Percentiles rank a stretch among this genome's conserved stretches.
These are phyloP conservation scores for Xanthoconium separans DNA, from an alignment of 1,284 basidiomycete species.

Conservation along the genomic window DNA sequence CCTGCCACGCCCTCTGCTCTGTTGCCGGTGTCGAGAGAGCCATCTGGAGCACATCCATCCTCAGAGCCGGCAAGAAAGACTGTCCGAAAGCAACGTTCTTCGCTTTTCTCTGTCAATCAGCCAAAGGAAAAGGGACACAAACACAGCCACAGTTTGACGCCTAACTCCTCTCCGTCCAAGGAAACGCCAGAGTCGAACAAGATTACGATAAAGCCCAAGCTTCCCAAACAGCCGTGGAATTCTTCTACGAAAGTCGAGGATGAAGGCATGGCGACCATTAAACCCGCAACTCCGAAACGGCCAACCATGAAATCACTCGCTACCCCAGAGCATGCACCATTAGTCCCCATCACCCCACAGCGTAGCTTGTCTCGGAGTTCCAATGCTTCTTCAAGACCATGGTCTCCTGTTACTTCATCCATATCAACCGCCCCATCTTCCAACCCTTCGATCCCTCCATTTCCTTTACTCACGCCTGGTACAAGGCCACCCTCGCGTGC, in stretches of 20 bases:
- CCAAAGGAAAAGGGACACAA: constrained; percentile 60
- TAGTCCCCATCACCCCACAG: constrained; percentile 48
- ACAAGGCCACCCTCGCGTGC: constrained; percentile 38
- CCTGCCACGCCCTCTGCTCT: constrained; percentile 52
- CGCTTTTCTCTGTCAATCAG: constrained; percentile 53
- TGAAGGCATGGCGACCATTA: constrained; percentile 49
- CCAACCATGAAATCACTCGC: constrained; percentile 46
- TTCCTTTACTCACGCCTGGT: constrained; percentile 45
- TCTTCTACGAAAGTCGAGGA: constrained; percentile 68
- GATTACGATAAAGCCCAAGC: constrained; percentile 42
- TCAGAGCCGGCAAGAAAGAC: constrained; percentile 49
- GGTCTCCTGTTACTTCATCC: constrained; percentile 74
- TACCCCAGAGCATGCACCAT: constrained; percentile 42
- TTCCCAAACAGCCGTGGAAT: constrained; percentile 65
- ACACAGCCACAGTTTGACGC: constrained; percentile 66
- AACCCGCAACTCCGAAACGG: constrained; percentile 49
- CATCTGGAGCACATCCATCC: constrained; percentile 36
- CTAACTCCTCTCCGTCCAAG: constrained; percentile 57
- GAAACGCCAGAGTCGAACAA: constrained; percentile 38
- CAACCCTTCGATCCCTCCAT: constrained; percentile 40
- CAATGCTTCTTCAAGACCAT: constrained; percentile 74
- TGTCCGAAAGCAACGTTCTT: constrained; percentile 56
- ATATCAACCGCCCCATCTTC: constrained; percentile 68
- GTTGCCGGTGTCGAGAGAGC: constrained; percentile 27
- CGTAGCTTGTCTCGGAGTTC: constrained; percentile 68